These are phyloP conservation scores for Paraphaeosphaeria sporulosa DNA, from an alignment of 2,329 filamentous ascomycete species.

Conservation along the genomic window DNA sequence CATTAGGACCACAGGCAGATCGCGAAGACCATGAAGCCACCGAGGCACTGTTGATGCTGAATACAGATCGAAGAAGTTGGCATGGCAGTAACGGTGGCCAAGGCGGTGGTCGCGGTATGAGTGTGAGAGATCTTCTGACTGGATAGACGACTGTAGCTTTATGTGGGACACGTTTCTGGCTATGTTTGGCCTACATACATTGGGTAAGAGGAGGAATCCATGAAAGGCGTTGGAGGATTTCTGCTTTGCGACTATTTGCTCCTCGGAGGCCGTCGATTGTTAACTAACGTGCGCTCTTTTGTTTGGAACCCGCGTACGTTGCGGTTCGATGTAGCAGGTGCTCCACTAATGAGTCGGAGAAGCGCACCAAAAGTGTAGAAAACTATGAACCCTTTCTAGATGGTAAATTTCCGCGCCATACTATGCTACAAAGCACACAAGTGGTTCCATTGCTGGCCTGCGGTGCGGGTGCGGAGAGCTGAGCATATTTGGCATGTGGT, in stretches of 20 bases:
- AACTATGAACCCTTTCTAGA: background rate
- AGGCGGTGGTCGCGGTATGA: constrained; percentile 49
- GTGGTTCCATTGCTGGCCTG: background rate
- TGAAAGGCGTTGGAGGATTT: constrained; percentile 19
- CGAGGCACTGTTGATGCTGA: constrained; percentile 86
- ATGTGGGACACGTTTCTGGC: background rate
- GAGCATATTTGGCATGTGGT: background rate
- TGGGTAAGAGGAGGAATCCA: constrained; percentile 6
- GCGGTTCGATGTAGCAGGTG: background rate
- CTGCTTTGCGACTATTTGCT: constrained; percentile 4
- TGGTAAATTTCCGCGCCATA: background rate
- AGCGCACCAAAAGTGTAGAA: background rate
- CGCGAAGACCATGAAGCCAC: constrained; percentile 75
- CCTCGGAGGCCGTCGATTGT: background rate
- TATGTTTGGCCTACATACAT: background rate
- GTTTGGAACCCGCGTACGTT: background rate
- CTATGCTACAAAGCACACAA: background rate
- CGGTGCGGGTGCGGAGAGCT: constrained; percentile 2
- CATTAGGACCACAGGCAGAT: constrained; percentile 45
- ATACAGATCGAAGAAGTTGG: constrained; percentile 72
- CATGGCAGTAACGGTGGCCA: constrained; percentile 28
- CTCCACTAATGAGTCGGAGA: background rate
- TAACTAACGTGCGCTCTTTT: background rate
- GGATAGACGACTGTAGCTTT: constrained; percentile 23
- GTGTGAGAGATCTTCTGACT: constrained; percentile 56